Evolutionary conservation across 1,284 basidiomycete species (phyloP), one percentile per base, ranked within the genome.

Genomic region (Coriolopsis trogii): DNA sequence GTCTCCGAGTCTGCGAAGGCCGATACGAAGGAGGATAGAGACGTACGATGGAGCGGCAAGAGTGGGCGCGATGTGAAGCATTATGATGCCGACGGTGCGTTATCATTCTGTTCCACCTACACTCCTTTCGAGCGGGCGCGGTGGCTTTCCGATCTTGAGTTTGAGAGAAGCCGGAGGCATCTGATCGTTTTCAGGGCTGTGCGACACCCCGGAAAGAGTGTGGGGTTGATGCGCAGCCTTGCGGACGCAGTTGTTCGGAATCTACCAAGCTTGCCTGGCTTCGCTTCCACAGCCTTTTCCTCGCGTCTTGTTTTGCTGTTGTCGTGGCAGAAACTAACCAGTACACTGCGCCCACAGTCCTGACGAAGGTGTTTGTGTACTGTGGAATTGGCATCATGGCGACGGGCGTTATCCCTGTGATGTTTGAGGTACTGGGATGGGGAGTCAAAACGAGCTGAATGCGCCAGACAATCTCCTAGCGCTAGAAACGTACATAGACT

Each of bases 281-380:
- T 34, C 8, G 6, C n/a, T 13, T n/a, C n/a, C 13, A 16, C 13
- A 7, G 28, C 33, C 33, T 16, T 34, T n/a, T 34, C n/a, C n/a
- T n/a, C 21, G 34, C 16, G 34, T 37, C 16, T 18, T 20, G 34
- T 5, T 37, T 37, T 18, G 10, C 16, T 10, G 34, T 28, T 41
- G 8, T 28, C 26, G 43, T 30, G 29, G 20, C 8, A 21, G 46
- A 25, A 9, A 45, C 53, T 51, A 30, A 46, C 42, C 12, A 57
- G 1, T 26, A 20, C 31, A 37, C 25, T 28, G 42, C 28, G 38
- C 20, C 5, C 18, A 29, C 41, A 93, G 93, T 96, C 7, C 70
- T 95, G 56, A 95, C 94, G 25, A 96, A 95, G 73, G 88, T 95
- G 3, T 84, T 93, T 41, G 94, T 96, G 3, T 98, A 97, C 66